A percentile compares a stretch with the other conserved stretches of the same genome.
These are phyloP conservation scores for Chrysopogon serrulatus DNA, from an alignment of 176 grass and related monocot genomes.

Conservation along the genomic window DNA sequence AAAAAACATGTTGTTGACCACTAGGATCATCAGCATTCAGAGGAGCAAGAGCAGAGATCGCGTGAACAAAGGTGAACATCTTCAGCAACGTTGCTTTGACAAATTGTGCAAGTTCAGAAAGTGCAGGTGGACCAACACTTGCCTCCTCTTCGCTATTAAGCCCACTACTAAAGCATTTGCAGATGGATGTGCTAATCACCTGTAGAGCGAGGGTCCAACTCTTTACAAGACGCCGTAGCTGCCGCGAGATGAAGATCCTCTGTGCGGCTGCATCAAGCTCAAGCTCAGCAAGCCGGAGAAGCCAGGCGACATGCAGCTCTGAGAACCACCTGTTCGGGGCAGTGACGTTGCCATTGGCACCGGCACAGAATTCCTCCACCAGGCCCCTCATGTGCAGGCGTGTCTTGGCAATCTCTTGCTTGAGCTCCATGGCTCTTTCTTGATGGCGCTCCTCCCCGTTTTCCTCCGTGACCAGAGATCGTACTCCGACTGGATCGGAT, in stretches of 20 bases:
- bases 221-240: not conserved
- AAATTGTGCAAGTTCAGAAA: not conserved
- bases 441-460: not conserved
- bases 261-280: too few relatives aligned
- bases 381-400: too few relatives aligned
- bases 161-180: too few relatives aligned
- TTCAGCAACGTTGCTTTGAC: not conserved
- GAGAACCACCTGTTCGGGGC: not conserved
- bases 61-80: not conserved
- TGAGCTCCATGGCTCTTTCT: too few relatives aligned
- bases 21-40: not conserved
- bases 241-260: not conserved
- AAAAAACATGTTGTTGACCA: not conserved
- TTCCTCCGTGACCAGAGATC: too few relatives aligned
- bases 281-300: not conserved
- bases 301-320: not conserved
- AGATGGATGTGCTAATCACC: not conserved
- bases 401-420: too few relatives aligned
- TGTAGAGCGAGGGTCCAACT: not conserved
- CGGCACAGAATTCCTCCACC: too few relatives aligned
- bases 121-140: not conserved
- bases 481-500: too few relatives aligned
- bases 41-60: not conserved
- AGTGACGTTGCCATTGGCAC: not conserved
- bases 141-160: too few relatives aligned